A percentile compares a stretch with the other conserved stretches of the same genome.
Conservation (phyloP, 2,329 filamentous ascomycete genomes). For the Dryadomyces quercus-mongolicae region DNA sequence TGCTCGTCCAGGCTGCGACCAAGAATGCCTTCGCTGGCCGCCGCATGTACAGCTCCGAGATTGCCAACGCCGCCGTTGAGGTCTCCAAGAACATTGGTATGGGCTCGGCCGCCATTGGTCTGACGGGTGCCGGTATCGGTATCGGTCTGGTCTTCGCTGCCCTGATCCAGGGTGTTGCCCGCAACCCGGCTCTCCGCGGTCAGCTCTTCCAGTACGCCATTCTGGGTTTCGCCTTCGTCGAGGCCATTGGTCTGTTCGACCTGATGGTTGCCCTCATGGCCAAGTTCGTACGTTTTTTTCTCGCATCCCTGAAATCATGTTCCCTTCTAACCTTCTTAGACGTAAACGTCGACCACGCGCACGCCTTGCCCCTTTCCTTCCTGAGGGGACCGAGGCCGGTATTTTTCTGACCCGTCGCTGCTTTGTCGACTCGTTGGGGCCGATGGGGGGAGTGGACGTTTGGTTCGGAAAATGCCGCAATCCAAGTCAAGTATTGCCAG, state of each 20-base stretch:
- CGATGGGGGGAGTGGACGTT: neutral
- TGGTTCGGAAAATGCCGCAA: conserved; percentile 3
- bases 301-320: neutral
- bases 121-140: conserved; percentile 87
- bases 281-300: conserved; percentile 62
- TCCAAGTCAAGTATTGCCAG: conserved; percentile 3
- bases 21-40: conserved; percentile 50
- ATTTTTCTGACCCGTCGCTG: conserved; percentile 4
- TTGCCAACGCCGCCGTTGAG: conserved; percentile 79
- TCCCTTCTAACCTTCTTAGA: conserved; percentile 2
- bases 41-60: conserved; percentile 78
- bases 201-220: conserved; percentile 69
- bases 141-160: conserved; percentile 90
- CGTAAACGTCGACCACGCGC: conserved; percentile 9
- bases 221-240: conserved; percentile 51
- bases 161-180: conserved; percentile 79
- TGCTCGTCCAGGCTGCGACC: conserved; percentile 50
- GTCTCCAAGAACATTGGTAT: conserved; percentile 86
- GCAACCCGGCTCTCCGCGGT: conserved; percentile 87
- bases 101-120: conserved; percentile 82
- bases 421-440: conserved; percentile 4
- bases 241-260: conserved; percentile 48
- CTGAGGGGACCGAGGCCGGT: conserved; percentile 8
- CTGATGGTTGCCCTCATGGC: conserved; percentile 85
- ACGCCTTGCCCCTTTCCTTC: conserved; percentile 6